These are phyloP conservation scores for Protea cynaroides DNA, from an alignment of 164 flowering plant species.

Conservation along the genomic window DNA sequence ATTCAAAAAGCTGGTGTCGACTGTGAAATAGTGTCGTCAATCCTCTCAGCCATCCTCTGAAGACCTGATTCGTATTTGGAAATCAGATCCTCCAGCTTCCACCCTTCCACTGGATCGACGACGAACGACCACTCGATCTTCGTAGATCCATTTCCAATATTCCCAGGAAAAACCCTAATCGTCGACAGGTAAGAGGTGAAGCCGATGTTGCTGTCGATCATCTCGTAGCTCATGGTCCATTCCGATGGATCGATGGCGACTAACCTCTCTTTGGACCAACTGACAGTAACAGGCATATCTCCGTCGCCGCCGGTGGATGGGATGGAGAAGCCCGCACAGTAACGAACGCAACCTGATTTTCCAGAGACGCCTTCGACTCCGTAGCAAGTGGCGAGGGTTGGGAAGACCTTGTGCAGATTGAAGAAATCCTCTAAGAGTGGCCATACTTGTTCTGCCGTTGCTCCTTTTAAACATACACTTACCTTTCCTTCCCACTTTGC, in stretches of 20 bases:
- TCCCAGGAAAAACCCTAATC: constrained; percentile 21
- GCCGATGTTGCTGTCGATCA: constrained; percentile 49
- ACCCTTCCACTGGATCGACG: constrained; percentile 36
- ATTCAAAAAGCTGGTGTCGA: too few relatives aligned
- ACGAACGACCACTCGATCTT: constrained; percentile 36
- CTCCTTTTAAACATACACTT: constrained; percentile 17
- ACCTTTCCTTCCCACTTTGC: constrained; percentile 47
- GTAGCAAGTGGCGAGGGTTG: constrained; percentile 29
- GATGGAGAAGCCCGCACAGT: constrained; percentile 39
- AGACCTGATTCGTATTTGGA: too few relatives aligned
- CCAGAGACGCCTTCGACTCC: constrained; percentile 30
- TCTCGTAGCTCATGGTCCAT: constrained; percentile 38
- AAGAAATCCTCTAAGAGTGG: constrained; percentile 42
- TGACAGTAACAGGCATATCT: background rate
- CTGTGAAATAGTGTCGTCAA: too few relatives aligned
- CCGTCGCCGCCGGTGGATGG: constrained; percentile 10
- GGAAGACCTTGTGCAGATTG: constrained; percentile 38
- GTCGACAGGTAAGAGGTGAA: constrained; percentile 48
- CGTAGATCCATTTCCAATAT: constrained; percentile 11
- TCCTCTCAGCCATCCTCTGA: too few relatives aligned
- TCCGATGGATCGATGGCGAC: constrained; percentile 25
- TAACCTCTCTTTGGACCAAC: constrained; percentile 52
- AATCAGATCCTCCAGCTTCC: constrained; percentile 29
- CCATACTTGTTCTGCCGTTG: constrained; percentile 43
- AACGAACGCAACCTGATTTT: constrained; percentile 44